A percentile compares a stretch with the other conserved stretches of the same genome.
Conservation (phyloP, 1,284 basidiomycete genomes). For the Trichosporon faecale region DNA sequence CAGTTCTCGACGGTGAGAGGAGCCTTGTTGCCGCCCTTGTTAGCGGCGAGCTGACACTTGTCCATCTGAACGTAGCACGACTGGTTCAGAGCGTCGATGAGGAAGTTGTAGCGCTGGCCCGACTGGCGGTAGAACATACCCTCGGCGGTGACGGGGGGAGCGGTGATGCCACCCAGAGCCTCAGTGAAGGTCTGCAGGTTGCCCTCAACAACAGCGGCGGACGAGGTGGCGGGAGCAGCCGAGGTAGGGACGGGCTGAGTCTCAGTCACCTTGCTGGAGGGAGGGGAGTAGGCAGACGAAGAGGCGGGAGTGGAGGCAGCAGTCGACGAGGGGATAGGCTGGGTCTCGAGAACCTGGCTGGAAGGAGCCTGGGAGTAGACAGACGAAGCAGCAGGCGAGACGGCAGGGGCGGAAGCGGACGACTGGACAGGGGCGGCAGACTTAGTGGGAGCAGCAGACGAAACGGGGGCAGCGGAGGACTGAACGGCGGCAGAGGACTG, state of each 20-base stretch:
- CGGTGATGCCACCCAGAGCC: slow-evolving; percentile 30
- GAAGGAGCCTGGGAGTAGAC: not conserved
- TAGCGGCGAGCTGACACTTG: slow-evolving; percentile 29
- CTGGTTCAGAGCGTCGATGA: slow-evolving; percentile 29
- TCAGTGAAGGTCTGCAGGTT: slow-evolving; percentile 35
- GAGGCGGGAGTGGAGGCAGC: not conserved
- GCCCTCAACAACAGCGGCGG: slow-evolving; percentile 15
- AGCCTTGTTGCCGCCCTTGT: slow-evolving; percentile 26
- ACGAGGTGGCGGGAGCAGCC: slow-evolving; percentile 2
- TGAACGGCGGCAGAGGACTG: slow-evolving; percentile 5
- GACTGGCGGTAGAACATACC: slow-evolving; percentile 15
- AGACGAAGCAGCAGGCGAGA: not conserved
- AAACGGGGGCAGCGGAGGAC: not conserved
- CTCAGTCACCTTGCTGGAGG: slow-evolving; percentile 6
- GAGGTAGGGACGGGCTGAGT: slow-evolving; percentile 11
- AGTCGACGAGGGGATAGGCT: not conserved
- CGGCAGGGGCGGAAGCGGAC: not conserved
- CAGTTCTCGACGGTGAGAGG: slow-evolving; percentile 30
- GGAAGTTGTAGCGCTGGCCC: slow-evolving; percentile 28
- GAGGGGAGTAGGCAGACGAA: slow-evolving; percentile 4
- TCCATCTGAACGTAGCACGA: slow-evolving; percentile 36
- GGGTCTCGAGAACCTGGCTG: not conserved
- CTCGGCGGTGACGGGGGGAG: slow-evolving; percentile 27
- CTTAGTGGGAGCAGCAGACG: not conserved
- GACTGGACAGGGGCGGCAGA: not conserved